phyloP scores from a whole-genome alignment of 2,329 filamentous ascomycete species.

The Calonectria honghensis region DNA sequence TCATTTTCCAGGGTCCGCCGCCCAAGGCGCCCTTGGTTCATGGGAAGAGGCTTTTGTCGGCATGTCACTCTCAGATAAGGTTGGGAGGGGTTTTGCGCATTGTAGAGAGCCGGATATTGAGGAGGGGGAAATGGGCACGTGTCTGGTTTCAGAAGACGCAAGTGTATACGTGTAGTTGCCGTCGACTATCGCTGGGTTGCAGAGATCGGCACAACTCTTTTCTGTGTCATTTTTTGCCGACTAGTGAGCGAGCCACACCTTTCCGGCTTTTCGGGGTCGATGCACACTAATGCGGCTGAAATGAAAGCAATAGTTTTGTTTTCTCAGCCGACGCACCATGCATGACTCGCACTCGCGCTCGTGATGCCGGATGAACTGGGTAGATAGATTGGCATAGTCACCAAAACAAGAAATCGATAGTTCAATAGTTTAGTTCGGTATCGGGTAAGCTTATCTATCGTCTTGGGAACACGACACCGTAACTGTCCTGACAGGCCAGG shows the following conservation, averaged over 20 bases:
- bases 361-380: background rate
- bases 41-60: slow-evolving; percentile 5
- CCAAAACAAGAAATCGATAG: background rate
- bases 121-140: background rate
- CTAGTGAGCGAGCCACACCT: background rate
- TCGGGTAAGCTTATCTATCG: background rate
- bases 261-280: background rate
- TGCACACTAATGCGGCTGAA: background rate
- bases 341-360: background rate
- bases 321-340: background rate
- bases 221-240: background rate
- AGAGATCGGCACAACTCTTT: background rate
- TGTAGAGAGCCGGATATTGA: background rate
- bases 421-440: slow-evolving; percentile 1
- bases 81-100: background rate
- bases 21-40: background rate
- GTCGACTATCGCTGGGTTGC: background rate
- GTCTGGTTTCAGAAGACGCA: background rate
- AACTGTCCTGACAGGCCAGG: background rate
- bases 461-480: background rate
- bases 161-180: background rate
- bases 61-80: background rate
- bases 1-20: slow-evolving; percentile 6
- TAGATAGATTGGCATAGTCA: too few relatives aligned
- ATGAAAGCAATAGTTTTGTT: background rate